Conservation (phyloP, 805 yeast genomes). For the Naumovozyma baii region DNA sequence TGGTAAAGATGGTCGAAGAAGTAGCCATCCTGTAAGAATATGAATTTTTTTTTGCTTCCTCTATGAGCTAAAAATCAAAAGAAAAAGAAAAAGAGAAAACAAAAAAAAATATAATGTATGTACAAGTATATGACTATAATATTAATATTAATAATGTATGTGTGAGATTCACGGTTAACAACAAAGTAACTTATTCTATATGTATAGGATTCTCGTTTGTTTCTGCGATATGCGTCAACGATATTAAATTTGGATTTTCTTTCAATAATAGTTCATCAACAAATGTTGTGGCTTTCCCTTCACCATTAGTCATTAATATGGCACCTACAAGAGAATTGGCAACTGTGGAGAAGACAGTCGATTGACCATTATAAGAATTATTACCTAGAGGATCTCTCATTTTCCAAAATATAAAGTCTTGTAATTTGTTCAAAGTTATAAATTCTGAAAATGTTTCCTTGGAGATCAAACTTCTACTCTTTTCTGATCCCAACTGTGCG, state of each 20-base stretch:
- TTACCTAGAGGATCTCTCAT: conserved; percentile 40
- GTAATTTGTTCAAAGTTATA: conserved; percentile 41
- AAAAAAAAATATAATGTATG: background rate
- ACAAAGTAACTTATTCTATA: no score
- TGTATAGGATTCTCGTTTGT: background rate
- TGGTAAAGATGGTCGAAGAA: conserved; percentile 71
- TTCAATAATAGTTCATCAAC: conserved; percentile 43
- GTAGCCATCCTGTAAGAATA: background rate
- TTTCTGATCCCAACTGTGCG: conserved; percentile 49
- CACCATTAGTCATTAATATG: conserved; percentile 53
- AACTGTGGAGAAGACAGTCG: conserved; percentile 45
- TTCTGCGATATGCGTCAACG: background rate
- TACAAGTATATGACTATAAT: no score
- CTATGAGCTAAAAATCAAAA: no score
- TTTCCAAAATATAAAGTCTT: conserved; percentile 56
- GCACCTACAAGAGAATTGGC: conserved; percentile 61
- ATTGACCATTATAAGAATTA: conserved; percentile 44
- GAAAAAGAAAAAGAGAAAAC: no score
- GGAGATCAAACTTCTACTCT: conserved; percentile 43
- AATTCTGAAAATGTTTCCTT: conserved; percentile 43
- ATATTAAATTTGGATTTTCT: conserved; percentile 4
- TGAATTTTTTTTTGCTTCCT: no score
- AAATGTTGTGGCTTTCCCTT: conserved; percentile 46
- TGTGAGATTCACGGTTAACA: no score
- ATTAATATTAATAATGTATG: no score